Base-by-base conservation (phyloP, 106 monocot genomes). In the Platanthera zijinensis region DNA sequence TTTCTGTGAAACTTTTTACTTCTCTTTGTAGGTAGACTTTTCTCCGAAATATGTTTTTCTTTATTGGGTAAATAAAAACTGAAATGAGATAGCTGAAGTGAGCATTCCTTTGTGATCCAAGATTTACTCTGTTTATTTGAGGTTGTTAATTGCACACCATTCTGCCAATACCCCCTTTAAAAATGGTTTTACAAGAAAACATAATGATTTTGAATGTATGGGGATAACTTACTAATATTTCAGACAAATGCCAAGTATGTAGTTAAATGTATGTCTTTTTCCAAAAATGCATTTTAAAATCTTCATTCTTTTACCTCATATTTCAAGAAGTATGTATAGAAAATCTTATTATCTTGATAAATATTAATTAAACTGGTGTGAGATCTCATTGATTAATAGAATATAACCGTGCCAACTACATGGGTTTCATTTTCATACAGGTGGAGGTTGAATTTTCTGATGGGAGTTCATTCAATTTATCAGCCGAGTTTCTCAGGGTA, bases 401-500 rank as follows among this genome's bases (percentile, higher is more conserved):
- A 45, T 71, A 19, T 17, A 46, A 13, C 5, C 19, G 30, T 57
- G 6, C 12, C 49, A 3, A 39, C 39, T 48, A 25, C 5, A 46
- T 5, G 22, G 17, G 11, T 66, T 25, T 70, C 48, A 30, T 52
- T 18, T 8, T 48, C 19, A 81, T 75, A 11, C 83, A 96, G 96
- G 90, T 90, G 22, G 83, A 89, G 79, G 82, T 96, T 70, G 92
- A 90, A 76, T 93, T 96, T 72, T 82, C 90, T 69, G 87, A 96
- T 89, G 89, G 92, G 49, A 80, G 73, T 83, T 69, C 52, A 25
- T 93, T 85, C 72, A 79, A 83, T 70, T 81, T 96, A 4, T 87
- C 96, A 48, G 86, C 96, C 12, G 96, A 96, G 72, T 96, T 85
- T 75, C 90, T 96, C 32, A 82, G 96, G 83, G 81, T 96, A 69